Conservation (phyloP, 2,329 filamentous ascomycete genomes). For the Claviceps purpurea region DNA sequence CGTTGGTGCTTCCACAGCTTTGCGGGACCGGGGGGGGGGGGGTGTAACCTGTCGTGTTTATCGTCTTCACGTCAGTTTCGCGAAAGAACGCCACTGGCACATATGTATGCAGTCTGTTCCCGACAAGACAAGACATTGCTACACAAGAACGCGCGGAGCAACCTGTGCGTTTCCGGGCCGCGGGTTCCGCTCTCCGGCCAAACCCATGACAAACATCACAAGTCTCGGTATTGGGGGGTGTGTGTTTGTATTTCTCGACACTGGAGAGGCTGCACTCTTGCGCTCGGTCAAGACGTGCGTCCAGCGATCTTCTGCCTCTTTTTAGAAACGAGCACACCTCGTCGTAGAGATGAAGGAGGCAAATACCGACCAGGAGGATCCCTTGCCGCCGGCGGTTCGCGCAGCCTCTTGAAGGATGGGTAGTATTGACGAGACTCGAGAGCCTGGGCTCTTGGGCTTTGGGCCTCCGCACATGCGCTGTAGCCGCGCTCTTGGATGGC, state of each 20-base stretch:
- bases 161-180: background rate
- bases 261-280: background rate
- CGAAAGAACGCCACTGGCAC: too few species aligned
- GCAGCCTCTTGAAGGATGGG: too few species aligned
- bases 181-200: background rate
- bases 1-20: too few species aligned
- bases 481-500: background rate
- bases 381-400: too few species aligned
- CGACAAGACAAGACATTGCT: too few species aligned
- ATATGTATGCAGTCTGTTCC: too few species aligned
- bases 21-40: too few species aligned
- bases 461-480: background rate
- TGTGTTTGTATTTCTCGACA: too few species aligned
- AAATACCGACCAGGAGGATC: too few species aligned
- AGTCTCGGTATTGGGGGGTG: background rate
- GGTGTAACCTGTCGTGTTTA: too few species aligned
- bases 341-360: too few species aligned
- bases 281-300: slow-evolving; percentile 4
- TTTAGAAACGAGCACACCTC: background rate
- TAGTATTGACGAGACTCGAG: background rate
- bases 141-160: background rate
- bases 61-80: too few species aligned
- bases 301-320: background rate
- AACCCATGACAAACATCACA: background rate
- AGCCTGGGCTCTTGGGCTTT: background rate